phyloP scores from a whole-genome alignment of 176 grass and related monocot genomes.

The Aechmea fasciata region DNA sequence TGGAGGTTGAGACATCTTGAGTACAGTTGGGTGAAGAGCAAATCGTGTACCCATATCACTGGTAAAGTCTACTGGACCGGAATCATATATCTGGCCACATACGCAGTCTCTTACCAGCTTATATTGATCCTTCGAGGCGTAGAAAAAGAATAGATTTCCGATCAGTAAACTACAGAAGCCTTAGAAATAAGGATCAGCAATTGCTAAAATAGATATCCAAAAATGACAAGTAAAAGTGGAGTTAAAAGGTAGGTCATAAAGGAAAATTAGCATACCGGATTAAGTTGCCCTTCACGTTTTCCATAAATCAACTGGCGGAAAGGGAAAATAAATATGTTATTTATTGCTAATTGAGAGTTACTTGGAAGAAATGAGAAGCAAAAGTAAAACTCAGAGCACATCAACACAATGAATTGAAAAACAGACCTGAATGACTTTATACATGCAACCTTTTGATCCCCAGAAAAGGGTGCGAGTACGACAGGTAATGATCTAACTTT shows the following conservation, averaged over 20 bases:
- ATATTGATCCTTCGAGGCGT: slow-evolving; percentile 60
- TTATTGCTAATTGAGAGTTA: slow-evolving; percentile 4
- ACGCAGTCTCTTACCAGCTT: slow-evolving; percentile 68
- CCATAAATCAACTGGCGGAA: slow-evolving; percentile 52
- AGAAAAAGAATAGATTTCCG: slow-evolving; percentile 2
- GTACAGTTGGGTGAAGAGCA: slow-evolving; percentile 71
- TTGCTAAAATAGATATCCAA: not conserved
- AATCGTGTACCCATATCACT: slow-evolving; percentile 84
- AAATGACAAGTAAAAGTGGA: not conserved
- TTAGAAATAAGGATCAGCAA: not conserved
- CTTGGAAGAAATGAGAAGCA: slow-evolving; percentile 1
- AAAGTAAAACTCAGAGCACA: not conserved
- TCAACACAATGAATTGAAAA: not conserved
- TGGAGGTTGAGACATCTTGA: slow-evolving; percentile 74
- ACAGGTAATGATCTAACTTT: slow-evolving; percentile 53
- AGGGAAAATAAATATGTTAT: slow-evolving; percentile 13
- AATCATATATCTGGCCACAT: slow-evolving; percentile 89
- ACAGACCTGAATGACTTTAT: slow-evolving; percentile 89
- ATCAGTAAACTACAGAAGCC: not conserved
- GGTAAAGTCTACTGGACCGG: slow-evolving; percentile 83
- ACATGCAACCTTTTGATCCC: slow-evolving; percentile 92
- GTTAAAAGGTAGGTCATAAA: not conserved
- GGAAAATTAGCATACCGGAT: slow-evolving; percentile 37
- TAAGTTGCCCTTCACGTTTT: slow-evolving; percentile 59
- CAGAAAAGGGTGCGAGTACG: slow-evolving; percentile 70